Percentiles rank a stretch among this genome's conserved stretches.
Conservation (phyloP, 768 basidiomycete species). For the Tricholomella constricta region DNA sequence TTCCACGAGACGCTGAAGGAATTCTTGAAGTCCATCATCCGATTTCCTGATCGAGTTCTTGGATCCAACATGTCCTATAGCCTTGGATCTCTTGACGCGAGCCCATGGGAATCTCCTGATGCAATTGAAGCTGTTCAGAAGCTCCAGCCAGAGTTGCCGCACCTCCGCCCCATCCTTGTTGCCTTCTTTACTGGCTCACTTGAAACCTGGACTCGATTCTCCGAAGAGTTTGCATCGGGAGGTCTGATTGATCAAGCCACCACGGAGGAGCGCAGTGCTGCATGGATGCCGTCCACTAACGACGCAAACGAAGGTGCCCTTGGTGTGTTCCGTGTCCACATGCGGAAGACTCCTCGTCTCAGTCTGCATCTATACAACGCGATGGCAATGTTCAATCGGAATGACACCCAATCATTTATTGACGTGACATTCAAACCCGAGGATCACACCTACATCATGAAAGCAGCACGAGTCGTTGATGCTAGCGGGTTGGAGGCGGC, state of each 20-base stretch:
- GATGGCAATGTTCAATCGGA: slow-evolving; percentile 22
- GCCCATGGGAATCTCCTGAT: slow-evolving; percentile 20
- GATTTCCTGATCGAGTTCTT: too few relatives aligned
- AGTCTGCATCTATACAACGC: slow-evolving; percentile 26
- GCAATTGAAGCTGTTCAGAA: slow-evolving; percentile 17
- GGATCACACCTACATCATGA: not conserved
- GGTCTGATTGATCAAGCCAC: slow-evolving; percentile 27
- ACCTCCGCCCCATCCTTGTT: slow-evolving; percentile 11
- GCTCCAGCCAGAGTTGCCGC: slow-evolving; percentile 12
- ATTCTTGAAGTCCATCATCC: too few relatives aligned
- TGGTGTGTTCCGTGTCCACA: slow-evolving; percentile 20
- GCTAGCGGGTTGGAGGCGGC: not conserved
- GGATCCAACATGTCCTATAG: too few relatives aligned
- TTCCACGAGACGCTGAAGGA: not conserved
- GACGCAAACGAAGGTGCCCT: slow-evolving; percentile 32
- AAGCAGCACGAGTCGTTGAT: not conserved
- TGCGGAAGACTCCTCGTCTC: slow-evolving; percentile 16
- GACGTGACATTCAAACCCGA: slow-evolving; percentile 5
- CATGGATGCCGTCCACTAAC: slow-evolving; percentile 33
- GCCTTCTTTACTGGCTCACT: slow-evolving; percentile 24
- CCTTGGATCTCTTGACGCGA: slow-evolving; percentile 21
- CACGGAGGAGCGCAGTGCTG: slow-evolving; percentile 18
- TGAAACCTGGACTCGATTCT: slow-evolving; percentile 23
- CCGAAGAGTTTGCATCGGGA: slow-evolving; percentile 28
- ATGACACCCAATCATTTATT: slow-evolving; percentile 28